Base-by-base conservation (phyloP, 306 rosid genomes). In the Ormosia emarginata region DNA sequence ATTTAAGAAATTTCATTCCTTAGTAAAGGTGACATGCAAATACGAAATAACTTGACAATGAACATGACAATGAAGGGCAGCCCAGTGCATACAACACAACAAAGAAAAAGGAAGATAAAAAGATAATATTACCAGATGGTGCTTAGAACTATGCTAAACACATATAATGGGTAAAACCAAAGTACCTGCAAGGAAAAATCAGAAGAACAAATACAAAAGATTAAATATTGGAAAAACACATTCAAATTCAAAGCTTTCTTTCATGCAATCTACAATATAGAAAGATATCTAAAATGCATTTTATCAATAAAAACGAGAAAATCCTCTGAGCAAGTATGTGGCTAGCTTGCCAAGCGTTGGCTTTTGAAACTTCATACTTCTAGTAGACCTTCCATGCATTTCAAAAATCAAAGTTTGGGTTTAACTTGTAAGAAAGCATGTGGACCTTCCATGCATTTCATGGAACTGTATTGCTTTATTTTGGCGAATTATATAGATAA, bases 111-210 rank as follows among this genome's bases (percentile, higher is more conserved):
- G 15, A 46, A 33, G 72, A 68, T 71, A 65, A 68, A 46, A 57
- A 61, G 76, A 73, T 50, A 82, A 56, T 40, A 46, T 72, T 95
- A 95, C 98, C 99, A 95, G 78, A 95, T 57, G 74, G 79, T 67
- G 90, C 98, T 93, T 68, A 91, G 91, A 83, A 95, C 84, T 61
- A 93, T 67, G 95, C 99, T 95, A 81, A 95, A 86, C 67, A 89
- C 86, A 55, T 95, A 95, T 63, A 95, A 62, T 17, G 99, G 98
- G 83, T 91, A 95, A 85, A 93, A 90, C 99, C 99, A 95, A 44
- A 92, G 77, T 36, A 89, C 81, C 98, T 93, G 95, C 86, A 88
- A 44, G 66, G 24, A 62, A 75, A 12, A 71, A 78, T 46, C 43
- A 71, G 30, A 72, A 10, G 65, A 36, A 76, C 30, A 71, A 53